phyloP scores from a whole-genome alignment of 1,284 basidiomycete genomes.

The Heterobasidion annosum region DNA sequence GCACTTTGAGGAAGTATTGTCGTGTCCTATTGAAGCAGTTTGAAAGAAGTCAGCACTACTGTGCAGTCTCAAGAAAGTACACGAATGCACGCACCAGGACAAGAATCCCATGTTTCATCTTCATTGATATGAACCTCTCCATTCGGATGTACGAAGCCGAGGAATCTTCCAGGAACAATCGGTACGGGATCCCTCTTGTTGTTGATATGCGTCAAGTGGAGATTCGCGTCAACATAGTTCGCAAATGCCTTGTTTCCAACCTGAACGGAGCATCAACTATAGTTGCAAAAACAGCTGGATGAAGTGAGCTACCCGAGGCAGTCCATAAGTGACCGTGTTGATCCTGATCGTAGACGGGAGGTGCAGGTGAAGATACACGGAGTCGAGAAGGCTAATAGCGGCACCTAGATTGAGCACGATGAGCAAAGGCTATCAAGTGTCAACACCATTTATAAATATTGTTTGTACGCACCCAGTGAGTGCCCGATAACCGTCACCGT shows the following conservation, averaged over 20 bases:
- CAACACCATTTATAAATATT: background rate
- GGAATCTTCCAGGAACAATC: constrained; percentile 19
- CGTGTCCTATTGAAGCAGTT: constrained; percentile 32
- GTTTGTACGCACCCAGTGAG: constrained; percentile 24
- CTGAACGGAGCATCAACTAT: background rate
- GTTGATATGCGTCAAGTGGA: constrained; percentile 17
- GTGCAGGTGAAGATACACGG: constrained; percentile 36
- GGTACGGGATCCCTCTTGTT: constrained; percentile 21
- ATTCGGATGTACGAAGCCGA: constrained; percentile 19
- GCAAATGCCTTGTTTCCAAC: constrained; percentile 56
- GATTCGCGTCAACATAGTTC: constrained; percentile 38
- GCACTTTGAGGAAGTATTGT: constrained; percentile 42
- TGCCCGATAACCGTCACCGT: constrained; percentile 28
- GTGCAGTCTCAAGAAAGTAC: background rate
- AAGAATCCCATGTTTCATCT: constrained; percentile 6
- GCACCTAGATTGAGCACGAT: constrained; percentile 19
- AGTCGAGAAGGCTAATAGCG: constrained; percentile 38
- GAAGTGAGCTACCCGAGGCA: constrained; percentile 35
- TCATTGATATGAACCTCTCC: constrained; percentile 21
- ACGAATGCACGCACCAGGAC: constrained; percentile 6
- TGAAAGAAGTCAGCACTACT: background rate
- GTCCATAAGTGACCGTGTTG: constrained; percentile 33
- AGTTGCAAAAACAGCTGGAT: too few species aligned
- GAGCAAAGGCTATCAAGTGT: background rate
- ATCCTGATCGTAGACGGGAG: constrained; percentile 26